These are phyloP conservation scores for Akanthomyces muscarius DNA, from an alignment of 2,329 filamentous ascomycete genomes.

Conservation along the genomic window DNA sequence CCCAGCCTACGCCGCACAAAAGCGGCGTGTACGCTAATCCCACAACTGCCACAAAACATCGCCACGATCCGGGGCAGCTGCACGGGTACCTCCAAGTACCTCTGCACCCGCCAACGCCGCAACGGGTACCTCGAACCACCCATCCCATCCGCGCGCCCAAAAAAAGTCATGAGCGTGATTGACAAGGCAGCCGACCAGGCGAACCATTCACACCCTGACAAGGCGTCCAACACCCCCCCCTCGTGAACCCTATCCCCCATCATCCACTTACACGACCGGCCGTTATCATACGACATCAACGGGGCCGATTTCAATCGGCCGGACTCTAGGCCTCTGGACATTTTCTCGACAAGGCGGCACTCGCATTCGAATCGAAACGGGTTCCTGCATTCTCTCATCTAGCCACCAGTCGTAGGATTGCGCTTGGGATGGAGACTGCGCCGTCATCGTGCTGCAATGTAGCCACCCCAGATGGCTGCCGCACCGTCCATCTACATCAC, in stretches of 20 bases:
- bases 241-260: not conserved
- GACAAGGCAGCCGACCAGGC: constrained; percentile 18
- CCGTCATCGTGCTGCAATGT: not conserved
- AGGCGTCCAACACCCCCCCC: not conserved
- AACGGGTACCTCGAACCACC: not conserved
- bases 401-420: not conserved
- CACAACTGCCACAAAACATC: not conserved
- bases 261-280: not conserved
- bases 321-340: not conserved
- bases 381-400: constrained; percentile 15
- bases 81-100: not conserved
- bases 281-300: too few relatives aligned
- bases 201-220: constrained; percentile 16
- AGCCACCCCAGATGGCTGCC: not conserved
- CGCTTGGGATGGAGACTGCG: not conserved
- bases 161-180: constrained; percentile 16
- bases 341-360: not conserved
- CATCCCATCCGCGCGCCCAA: not conserved
- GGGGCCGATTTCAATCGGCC: not conserved
- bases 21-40: constrained; percentile 11
- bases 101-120: not conserved
- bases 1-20: not conserved
- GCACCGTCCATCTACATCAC: not conserved
- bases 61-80: constrained; percentile 7
- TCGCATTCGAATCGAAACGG: not conserved